phyloP scores from a whole-genome alignment of 495 filamentous ascomycete species.

The Aeminium ludgeri region DNA sequence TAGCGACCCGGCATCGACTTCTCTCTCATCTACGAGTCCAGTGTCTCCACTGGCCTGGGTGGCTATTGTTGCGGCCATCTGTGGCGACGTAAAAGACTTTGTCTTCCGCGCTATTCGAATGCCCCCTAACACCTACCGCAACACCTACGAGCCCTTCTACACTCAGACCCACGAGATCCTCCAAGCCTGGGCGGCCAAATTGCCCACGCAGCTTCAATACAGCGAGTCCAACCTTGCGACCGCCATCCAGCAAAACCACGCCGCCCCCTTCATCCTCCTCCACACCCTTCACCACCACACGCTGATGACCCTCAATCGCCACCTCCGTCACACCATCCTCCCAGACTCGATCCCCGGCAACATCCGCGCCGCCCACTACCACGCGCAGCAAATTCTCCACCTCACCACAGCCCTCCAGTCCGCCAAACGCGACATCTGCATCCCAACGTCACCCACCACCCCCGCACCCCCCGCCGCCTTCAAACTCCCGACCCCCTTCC shows the following conservation, averaged over 20 bases:
- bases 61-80: conserved; percentile 43
- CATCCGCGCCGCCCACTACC: conserved; percentile 16
- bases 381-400: conserved; percentile 16
- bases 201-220: conserved; percentile 33
- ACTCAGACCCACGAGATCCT: conserved; percentile 31
- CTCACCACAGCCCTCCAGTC: conserved; percentile 11
- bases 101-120: conserved; percentile 39
- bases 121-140: conserved; percentile 27
- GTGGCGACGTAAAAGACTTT: conserved; percentile 44
- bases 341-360: conserved; percentile 17
- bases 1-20: conserved; percentile 14
- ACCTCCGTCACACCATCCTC: conserved; percentile 27
- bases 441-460: background rate
- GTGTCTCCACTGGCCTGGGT: conserved; percentile 43
- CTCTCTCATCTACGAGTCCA: conserved; percentile 2
- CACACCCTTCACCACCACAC: conserved; percentile 46
- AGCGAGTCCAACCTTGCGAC: conserved; percentile 34
- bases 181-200: conserved; percentile 30
- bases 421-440: conserved; percentile 5
- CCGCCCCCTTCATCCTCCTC: conserved; percentile 38
- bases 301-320: conserved; percentile 44
- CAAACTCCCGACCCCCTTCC: conserved; percentile 19
- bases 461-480: background rate
- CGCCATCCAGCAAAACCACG: conserved; percentile 30
- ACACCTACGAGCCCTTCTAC: conserved; percentile 35